phyloP scores from a whole-genome alignment of 805 yeast genomes.

The Starmerella potacharoeniae region DNA sequence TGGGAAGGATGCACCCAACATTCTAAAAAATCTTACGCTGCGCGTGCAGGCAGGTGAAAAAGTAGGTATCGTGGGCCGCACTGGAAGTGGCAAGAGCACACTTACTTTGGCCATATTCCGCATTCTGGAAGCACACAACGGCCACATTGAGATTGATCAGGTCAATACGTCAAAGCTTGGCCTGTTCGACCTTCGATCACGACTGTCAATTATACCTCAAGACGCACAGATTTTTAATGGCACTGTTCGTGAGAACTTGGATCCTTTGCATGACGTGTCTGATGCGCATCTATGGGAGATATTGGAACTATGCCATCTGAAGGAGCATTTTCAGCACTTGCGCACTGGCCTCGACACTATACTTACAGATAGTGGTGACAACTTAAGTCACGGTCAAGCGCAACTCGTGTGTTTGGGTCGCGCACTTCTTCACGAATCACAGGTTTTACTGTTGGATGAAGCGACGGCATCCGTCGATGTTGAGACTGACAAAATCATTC shows the following conservation, averaged over 20 bases:
- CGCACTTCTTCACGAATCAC: conserved; percentile 58
- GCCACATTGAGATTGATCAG: conserved; percentile 60
- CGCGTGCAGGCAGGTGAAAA: conserved; percentile 63
- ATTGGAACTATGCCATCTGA: conserved; percentile 66
- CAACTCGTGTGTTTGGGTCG: conserved; percentile 71
- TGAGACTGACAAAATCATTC: conserved; percentile 64
- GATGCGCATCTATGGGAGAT: conserved; percentile 74
- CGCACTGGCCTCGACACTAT: conserved; percentile 40
- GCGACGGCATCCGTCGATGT: conserved; percentile 75
- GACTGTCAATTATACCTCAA: conserved; percentile 80
- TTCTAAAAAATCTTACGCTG: conserved; percentile 55
- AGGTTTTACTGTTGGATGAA: conserved; percentile 65
- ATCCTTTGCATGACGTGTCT: conserved; percentile 55
- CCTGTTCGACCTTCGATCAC: conserved; percentile 61
- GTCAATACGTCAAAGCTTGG: conserved; percentile 61
- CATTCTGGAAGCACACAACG: conserved; percentile 66
- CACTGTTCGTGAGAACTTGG: conserved; percentile 71
- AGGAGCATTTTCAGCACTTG: conserved; percentile 48
- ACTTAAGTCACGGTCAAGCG: conserved; percentile 71
- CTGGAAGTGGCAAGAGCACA: conserved; percentile 92
- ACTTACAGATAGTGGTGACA: conserved; percentile 61
- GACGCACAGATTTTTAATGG: conserved; percentile 91
- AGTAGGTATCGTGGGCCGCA: conserved; percentile 90
- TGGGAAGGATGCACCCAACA: conserved; percentile 65
- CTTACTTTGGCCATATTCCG: conserved; percentile 74